These are phyloP conservation scores for Eucalyptus pumila DNA, from an alignment of 345 rosid species.

Conservation along the genomic window DNA sequence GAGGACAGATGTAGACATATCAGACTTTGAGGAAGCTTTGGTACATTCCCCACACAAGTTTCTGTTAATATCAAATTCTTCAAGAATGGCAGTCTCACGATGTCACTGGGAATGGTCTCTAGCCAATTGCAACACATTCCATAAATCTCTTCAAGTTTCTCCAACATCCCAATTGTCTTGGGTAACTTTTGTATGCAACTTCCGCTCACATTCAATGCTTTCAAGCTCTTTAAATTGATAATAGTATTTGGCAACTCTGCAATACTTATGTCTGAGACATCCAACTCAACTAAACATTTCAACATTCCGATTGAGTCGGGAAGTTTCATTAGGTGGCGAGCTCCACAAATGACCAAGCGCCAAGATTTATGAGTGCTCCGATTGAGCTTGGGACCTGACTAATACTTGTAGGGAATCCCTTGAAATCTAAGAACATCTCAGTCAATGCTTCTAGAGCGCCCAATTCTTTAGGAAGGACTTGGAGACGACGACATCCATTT, in stretches of 20 bases:
- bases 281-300: too few species aligned
- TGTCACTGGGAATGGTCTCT: neutral
- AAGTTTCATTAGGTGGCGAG: neutral
- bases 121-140: neutral
- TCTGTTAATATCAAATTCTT: neutral
- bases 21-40: neutral
- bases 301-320: neutral
- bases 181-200: neutral
- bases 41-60: neutral
- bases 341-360: neutral
- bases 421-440: accelerated
- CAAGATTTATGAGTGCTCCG: neutral
- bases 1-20: neutral
- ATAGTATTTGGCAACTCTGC: neutral
- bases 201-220: accelerated
- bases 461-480: neutral
- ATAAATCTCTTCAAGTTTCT: neutral
- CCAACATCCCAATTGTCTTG: neutral
- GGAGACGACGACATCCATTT: accelerated
- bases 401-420: accelerated
- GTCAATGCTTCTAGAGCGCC: neutral
- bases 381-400: neutral
- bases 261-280: neutral
- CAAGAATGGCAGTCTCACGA: neutral
- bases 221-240: too few species aligned